Base-by-base conservation (phyloP, 139 green algal species). In the Coelastrella sp. region DNA sequence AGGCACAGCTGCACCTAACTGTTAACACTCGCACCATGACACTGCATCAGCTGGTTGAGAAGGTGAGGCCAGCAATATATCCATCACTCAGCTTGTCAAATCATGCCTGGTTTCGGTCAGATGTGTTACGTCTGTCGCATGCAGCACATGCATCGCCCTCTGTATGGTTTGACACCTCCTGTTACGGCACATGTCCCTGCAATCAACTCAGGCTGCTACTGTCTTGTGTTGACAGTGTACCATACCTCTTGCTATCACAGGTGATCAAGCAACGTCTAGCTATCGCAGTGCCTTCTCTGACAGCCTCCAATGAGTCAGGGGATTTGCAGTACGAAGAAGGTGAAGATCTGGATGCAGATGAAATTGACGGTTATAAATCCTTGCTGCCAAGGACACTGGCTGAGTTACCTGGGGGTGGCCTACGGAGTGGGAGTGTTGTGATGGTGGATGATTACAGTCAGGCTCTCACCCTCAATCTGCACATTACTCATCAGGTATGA, bases 291-390 rank as follows among this genome's bases (percentile, higher is more conserved):
- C 92, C 94, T 50, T 89, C 77, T 17, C 35, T 92, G 9, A 66
- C 35, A 23, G 53, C 43, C 11, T 34, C n/a, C 48, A 40, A 6
- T 40, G 66, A 48, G 4, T 74, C 35, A 23, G 91, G 88, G 2
- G 84, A 80, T 40, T 95, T 96, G 35, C 69, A 94, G 68, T 98
- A 98, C 80, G 96, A 98, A 73, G 94, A 98, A 77, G 96, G 93
- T 1, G 91, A 91, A 53, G 95, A 86, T 40, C 79, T 99, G 53
- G 95, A 98, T 15, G 92, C 95, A 13, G 95, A 98, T 66, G 96
- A 98, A 91, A 83, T 88, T 27, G 81, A 83, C 23, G 67, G 30
- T 11, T 85, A 95, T 82, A 57, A 57, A 0, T 48, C 40, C 4
- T 43, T 92, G 84, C 87, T 95, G 48, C 62, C 86, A 6, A 71